A percentile compares a stretch with the other conserved stretches of the same genome.
phyloP scores from a whole-genome alignment of 768 basidiomycete genomes.

The Sporobolomyces pararoseus region DNA sequence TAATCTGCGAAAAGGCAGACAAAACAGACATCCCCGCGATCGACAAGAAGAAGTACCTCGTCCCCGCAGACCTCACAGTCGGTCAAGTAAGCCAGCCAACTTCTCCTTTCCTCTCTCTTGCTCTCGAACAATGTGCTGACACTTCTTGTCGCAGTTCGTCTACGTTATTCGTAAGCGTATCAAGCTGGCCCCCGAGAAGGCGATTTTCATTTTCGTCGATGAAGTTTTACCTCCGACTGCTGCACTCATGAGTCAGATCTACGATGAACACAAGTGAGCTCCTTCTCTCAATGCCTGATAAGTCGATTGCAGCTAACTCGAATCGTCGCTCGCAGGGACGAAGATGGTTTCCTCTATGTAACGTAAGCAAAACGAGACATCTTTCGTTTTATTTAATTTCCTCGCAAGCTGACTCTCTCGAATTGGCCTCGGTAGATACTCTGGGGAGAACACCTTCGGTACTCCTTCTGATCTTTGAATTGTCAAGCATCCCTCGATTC shows the following conservation, averaged over 20 bases:
- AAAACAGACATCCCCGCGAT: conserved; percentile 97
- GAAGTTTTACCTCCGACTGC: conserved; percentile 98
- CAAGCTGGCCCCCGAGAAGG: conserved; percentile 99
- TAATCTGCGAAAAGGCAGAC: conserved; percentile 99
- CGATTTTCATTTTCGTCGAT: conserved; percentile 99
- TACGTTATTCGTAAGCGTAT: conserved; percentile 99
- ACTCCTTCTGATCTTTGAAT: not conserved
- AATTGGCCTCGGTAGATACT: conserved; percentile 61
- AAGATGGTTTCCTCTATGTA: conserved; percentile 98
- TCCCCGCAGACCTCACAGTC: conserved; percentile 65
- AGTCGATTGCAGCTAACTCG: conserved; percentile 14
- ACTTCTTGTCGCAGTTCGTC: conserved; percentile 80
- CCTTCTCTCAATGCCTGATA: not conserved
- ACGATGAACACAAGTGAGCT: conserved; percentile 97
- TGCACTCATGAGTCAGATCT: conserved; percentile 96
- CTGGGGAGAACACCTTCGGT: conserved; percentile 96
- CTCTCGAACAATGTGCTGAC: not conserved
- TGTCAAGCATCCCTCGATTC: too few species aligned
- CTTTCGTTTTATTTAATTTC: not conserved
- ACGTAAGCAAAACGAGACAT: conserved; percentile 13
- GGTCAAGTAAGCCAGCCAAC: conserved; percentile 37
- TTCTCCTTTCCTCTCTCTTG: not conserved
- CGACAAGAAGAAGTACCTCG: conserved; percentile 99
- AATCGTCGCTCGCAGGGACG: conserved; percentile 62
- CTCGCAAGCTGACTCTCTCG: not conserved